Base-by-base conservation (phyloP, 2,329 filamentous ascomycete genomes). In the Aphanocladium album region DNA sequence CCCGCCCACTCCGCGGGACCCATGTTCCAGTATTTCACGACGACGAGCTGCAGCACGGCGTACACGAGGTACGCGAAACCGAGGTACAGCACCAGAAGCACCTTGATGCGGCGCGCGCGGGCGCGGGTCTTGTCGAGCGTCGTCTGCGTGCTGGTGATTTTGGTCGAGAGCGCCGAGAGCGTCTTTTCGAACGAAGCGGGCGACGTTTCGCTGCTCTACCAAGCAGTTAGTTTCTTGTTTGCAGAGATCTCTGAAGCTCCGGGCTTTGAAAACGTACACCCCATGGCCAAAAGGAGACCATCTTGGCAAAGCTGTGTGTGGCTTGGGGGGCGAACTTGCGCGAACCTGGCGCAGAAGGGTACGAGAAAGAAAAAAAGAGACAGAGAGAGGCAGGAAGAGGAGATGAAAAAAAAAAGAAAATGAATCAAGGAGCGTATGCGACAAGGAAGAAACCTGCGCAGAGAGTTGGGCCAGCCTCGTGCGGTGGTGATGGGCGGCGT, bases 111-210 rank as follows among this genome's bases (percentile, higher is more conserved):
- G 61, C 93, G 86, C 54, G 90, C 86, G 63, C 83, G 84, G 67
- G 88, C 83, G 51, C 91, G 86, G 43, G 89, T 81, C 46, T 79
- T 80, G 69, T 96, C 92, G 66, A 97, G 87, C 56, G 83, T 85
- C 46, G 87, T 78, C 67, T 89, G 89, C 2, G 88, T 86, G 64
- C 86, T 83, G 45, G 88, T 81, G 73, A 99, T 97, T 77, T 95
- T 96, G 57, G 80, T 79, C 12, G 93, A 90, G 50, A 99, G 84
- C 25, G 85, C 82, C 11, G 91, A 90, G 33, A 99, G 86, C 2
- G 89, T 86, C 80, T 93, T 97, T 77, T 99, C 95, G 72, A 98
- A 99, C 4, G 89, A 90, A 56, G 92, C 93, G 27, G 95, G 89
- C 66, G 93, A 96, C 71, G 84, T 89, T 72, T 89, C 84, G 70